Base-by-base conservation (phyloP, 2,329 filamentous ascomycete species). In the Fusarium tjaetaba region DNA sequence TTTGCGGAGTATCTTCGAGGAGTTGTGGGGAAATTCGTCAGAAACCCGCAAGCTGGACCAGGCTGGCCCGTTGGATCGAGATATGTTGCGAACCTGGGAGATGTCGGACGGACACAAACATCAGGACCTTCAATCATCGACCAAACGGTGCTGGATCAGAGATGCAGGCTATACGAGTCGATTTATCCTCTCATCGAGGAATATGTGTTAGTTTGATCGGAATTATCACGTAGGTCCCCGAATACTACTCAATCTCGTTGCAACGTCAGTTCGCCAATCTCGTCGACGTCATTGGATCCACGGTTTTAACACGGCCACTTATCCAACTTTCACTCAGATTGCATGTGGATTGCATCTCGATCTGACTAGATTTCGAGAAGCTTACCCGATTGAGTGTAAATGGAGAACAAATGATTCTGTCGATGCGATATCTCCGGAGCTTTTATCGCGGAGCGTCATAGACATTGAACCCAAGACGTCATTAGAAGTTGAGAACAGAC, bases 51-150 rank as follows among this genome's bases (percentile, higher is more conserved):
- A 18, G 70, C 36, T 5, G 77, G 79, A 1, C 76, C 76, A 5
- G 75, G 78, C 1, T 81, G 78, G 79, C 68, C 70, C 4, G 73
- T 80, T 7, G 76, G 74, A 1, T 77, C 76, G 18, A 22, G 51
- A 48, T 76, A 65, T 45, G 56, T 76, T 20, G 74, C 64, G 11
- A 60, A 63, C 20, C 51, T 80, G 30, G 78, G 78, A 9, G 76
- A 76, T 41, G 32, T 74, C 30, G 64, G 68, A 26, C 61, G 34
- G 2, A 32, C 70, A 16, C 36, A 38, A 1, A 55, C 66, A 1
- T 65, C 61, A 18, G 74, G 75, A 11, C 46, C 64, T 32, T 72
- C 65, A 32, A 41, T 68, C 28, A 61, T 76, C 30, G 74, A 80
- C 16, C 28, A 62, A 30, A 58, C 24, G 9, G n/a, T 22, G 20